Percentiles rank a stretch among this genome's conserved stretches.
These are phyloP conservation scores for Cryptococcus floricola DNA, from an alignment of 1,284 basidiomycete species.

Conservation along the genomic window DNA sequence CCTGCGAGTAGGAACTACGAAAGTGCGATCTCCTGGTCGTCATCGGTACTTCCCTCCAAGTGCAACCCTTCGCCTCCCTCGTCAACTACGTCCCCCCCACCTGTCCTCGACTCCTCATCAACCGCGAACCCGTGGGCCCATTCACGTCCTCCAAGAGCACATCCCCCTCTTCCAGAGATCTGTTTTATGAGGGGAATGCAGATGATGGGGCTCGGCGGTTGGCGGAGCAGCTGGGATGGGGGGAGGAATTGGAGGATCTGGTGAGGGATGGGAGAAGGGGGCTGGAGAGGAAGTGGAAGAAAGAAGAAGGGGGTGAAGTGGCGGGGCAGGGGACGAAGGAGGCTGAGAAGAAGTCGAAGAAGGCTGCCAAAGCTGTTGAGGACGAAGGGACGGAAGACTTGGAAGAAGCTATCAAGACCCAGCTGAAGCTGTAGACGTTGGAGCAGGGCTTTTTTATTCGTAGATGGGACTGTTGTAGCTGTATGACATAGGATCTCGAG, in stretches of 20 bases:
- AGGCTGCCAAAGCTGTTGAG: neutral
- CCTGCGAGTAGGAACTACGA: neutral
- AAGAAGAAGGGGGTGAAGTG: slow-evolving; percentile 23
- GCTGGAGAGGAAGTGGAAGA: slow-evolving; percentile 31
- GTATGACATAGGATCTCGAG: too few relatives aligned
- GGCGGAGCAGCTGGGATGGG: slow-evolving; percentile 44
- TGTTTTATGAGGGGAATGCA: slow-evolving; percentile 46
- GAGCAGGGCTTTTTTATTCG: too few relatives aligned
- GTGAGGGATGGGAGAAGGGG: slow-evolving; percentile 23
- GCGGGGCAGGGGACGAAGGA: slow-evolving; percentile 1
- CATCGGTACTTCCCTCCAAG: slow-evolving; percentile 75
- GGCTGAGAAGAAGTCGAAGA: slow-evolving; percentile 1
- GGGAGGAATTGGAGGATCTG: slow-evolving; percentile 37
- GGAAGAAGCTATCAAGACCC: slow-evolving; percentile 15
- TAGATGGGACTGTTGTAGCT: too few relatives aligned
- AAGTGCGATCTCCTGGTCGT: slow-evolving; percentile 80
- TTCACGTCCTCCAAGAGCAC: slow-evolving; percentile 16
- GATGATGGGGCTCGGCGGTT: slow-evolving; percentile 41
- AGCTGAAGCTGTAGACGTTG: slow-evolving; percentile 7
- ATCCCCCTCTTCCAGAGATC: slow-evolving; percentile 26
- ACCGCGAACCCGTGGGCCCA: slow-evolving; percentile 55
- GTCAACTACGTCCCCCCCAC: slow-evolving; percentile 47
- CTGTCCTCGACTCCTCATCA: slow-evolving; percentile 55
- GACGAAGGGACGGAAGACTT: slow-evolving; percentile 7
- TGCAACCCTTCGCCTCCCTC: slow-evolving; percentile 56